Conservation (phyloP, 2,329 filamentous ascomycete species). For the Trichoderma sp. region DNA sequence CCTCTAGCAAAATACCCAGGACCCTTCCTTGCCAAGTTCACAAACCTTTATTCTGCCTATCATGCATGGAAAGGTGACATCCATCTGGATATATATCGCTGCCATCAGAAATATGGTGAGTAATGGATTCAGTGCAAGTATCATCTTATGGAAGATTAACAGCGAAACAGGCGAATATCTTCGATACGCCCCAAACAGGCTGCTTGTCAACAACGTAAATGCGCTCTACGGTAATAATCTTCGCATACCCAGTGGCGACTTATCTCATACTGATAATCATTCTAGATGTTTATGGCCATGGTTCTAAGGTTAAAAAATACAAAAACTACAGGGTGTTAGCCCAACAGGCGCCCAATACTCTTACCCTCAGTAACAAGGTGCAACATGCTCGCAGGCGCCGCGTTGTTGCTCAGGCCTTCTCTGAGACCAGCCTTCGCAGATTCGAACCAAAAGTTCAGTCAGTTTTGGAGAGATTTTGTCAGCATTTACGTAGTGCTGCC, state of each 20-base stretch:
- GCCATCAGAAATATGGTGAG: constrained; percentile 39
- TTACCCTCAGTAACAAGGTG: constrained; percentile 25
- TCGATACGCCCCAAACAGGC: constrained; percentile 32
- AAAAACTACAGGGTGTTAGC: constrained; percentile 27
- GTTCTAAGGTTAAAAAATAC: constrained; percentile 27
- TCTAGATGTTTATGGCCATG: constrained; percentile 27
- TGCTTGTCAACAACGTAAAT: background rate
- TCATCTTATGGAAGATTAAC: background rate
- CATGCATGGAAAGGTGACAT: constrained; percentile 41
- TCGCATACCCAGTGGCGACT: background rate
- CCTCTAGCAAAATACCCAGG: constrained; percentile 41
- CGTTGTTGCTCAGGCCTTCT: constrained; percentile 32
- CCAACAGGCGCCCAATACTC: constrained; percentile 25
- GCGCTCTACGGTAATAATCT: background rate
- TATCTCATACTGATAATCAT: background rate
- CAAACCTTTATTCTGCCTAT: constrained; percentile 36
- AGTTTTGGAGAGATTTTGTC: background rate
- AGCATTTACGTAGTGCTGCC: background rate
- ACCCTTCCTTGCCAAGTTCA: constrained; percentile 39
- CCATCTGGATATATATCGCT: constrained; percentile 38
- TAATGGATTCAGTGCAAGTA: background rate
- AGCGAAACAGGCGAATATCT: constrained; percentile 28
- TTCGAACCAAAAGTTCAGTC: constrained; percentile 27
- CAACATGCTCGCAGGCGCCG: constrained; percentile 25
- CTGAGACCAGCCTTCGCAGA: constrained; percentile 29